Evolutionary conservation across 2,329 filamentous ascomycete species (phyloP), one percentile per base, ranked within the genome.

Genomic region (Emergomyces orientalis): DNA sequence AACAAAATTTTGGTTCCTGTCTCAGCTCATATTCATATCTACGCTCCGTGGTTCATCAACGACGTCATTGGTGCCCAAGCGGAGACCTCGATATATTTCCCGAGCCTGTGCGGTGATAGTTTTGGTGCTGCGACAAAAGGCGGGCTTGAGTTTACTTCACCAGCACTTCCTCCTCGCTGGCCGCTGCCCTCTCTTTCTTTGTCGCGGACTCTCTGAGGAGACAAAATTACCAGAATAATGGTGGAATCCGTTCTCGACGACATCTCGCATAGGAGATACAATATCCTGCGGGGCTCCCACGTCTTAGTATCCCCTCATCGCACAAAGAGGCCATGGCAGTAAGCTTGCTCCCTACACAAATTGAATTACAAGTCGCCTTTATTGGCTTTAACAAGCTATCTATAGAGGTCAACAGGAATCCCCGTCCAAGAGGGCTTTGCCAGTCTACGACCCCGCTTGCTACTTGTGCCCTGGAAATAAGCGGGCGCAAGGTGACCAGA

Each of bases 291-390:
- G 67, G 91, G 90, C 65, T 91, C 88, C 65, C 96, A 92, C 88
- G 84, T 99, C 65, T 84, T 99, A 45, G 94, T 99, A 17, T 97
- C 94, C 19, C 94, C 94, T 65, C 94, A 99, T 77, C 83, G 94
- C 62, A 97, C 92, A 61, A 97, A 97, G 84, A 85, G 94, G 67
- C 94, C 94, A 71, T 99, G 94, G 94, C 94, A 97, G 90, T 96
- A 81, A 84, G 89, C 80, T 13, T 60, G 52, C 37, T 43, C 25
- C 25, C 49, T 13, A 22, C 13, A 27, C 49, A 27, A 43, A 17
- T 7, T 7, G 32, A 49, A 17, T 13, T 5, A 17, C 19, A 37
- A n/a, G 25, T 8, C 17, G 11, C 27, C 27, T 57, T 49, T 49
- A 58, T 27, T 34, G 25, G 14, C 22, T 63, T 32, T 60, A 63